Evolutionary conservation across 768 basidiomycete species (phyloP), one percentile per base, ranked within the genome.

Genomic region (Mycena maculata): DNA sequence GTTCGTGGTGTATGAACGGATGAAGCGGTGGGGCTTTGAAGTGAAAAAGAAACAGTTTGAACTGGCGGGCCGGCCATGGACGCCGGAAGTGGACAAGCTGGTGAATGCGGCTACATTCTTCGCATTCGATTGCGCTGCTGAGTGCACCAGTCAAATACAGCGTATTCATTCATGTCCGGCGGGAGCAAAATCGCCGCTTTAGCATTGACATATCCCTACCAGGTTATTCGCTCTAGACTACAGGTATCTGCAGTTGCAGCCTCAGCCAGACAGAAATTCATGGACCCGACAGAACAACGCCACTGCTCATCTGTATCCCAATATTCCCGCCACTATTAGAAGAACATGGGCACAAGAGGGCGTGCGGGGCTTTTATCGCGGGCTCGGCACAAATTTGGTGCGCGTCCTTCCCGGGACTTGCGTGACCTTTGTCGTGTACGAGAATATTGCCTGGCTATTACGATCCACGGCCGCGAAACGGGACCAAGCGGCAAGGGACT

Each of bases 381-480:
- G 98, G 1, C 85, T 99, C 10, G 96, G 91, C 2, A 96, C 95
- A 28, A 99, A 98, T 75, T 86, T 98, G 27, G 89, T 99, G 15
- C 88, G 98, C 16, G 96, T 99, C 53, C 85, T 99, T 18, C 98
- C 98, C 0, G 98, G 97, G 30, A 99, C 97, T 4, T 98, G 97
- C 76, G 93, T 98, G 49, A 99, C 97, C 6, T 98, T 99, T 71
- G 97, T 99, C 41, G 96, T 98, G 22, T 99, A 99, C 76, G 98
- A 95, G 76, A 95, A 95, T 70, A 76, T 95, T 60, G 93, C 94
- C 0, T 95, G 93, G 93, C 74, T 94, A 28, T 77, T 95, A 45
- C 83, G 90, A 68, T 88, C 87, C 7, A 85, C 85, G 3, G 93
- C 92, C 52, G 81, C 82, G n/a, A 84, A 79, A 65, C 82, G 85